Evolutionary conservation across 2,329 filamentous ascomycete species (phyloP).

Genomic region (Meredithiella fracta): DNA sequence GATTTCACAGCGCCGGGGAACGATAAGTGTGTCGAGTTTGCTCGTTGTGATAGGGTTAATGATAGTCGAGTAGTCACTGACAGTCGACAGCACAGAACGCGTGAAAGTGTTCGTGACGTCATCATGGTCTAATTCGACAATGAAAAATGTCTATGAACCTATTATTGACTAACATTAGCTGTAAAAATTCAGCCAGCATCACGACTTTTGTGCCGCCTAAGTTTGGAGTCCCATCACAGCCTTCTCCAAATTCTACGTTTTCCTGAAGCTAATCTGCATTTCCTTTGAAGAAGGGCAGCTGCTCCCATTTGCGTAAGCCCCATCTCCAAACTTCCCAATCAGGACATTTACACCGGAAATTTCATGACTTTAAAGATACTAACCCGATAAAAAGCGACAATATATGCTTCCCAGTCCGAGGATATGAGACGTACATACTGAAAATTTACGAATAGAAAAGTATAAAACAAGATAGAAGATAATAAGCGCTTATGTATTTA

Average conservation of each 20-base stretch:
- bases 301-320: neutral
- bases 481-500: no score
- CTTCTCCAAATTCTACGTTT: neutral
- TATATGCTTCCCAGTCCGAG: neutral
- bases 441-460: no score
- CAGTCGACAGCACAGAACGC: neutral
- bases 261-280: neutral
- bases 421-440: no score
- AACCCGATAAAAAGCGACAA: neutral
- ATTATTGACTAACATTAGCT: neutral
- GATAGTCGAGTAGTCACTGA: neutral
- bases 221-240: no score
- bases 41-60: slow-evolving; percentile 34
- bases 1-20: slow-evolving; percentile 95
- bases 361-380: neutral
- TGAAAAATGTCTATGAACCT: neutral
- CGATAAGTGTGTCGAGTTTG: slow-evolving; percentile 39
- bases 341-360: neutral
- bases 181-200: no score
- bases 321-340: neutral
- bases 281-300: neutral
- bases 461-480: no score
- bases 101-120: neutral
- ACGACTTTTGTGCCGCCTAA: no score
- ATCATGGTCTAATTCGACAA: no score